Conservation (phyloP, 2,329 filamentous ascomycete species). For the Aspergillus caelatus region DNA sequence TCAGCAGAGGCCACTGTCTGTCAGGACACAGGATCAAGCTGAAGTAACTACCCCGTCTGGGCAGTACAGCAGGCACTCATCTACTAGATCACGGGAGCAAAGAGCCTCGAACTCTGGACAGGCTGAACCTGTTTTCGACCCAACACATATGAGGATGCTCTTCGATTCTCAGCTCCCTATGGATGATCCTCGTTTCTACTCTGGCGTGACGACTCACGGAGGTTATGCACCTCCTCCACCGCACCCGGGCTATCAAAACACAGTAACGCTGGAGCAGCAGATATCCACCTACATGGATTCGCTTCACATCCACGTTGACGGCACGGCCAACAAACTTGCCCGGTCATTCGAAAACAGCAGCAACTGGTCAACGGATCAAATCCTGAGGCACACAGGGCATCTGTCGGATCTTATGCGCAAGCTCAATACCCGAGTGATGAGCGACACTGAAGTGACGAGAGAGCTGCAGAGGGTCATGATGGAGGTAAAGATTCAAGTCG, state of each 20-base stretch:
- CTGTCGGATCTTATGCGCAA: slow-evolving; percentile 19
- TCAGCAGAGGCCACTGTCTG: slow-evolving; percentile 2
- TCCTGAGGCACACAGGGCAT: slow-evolving; percentile 22
- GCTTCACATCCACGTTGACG: slow-evolving; percentile 26
- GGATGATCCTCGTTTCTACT: slow-evolving; percentile 8
- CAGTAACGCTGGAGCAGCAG: slow-evolving; percentile 25
- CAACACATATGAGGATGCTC: background rate
- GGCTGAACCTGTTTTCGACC: background rate
- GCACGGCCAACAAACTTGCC: slow-evolving; percentile 14
- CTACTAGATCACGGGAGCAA: background rate
- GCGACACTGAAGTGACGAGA: slow-evolving; percentile 18
- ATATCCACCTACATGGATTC: slow-evolving; percentile 20
- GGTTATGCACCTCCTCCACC: slow-evolving; percentile 30
- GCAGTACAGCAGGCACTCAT: background rate
- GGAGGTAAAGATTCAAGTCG: slow-evolving; percentile 19
- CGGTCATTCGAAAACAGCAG: slow-evolving; percentile 22
- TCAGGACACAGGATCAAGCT: background rate
- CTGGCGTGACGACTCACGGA: slow-evolving; percentile 23
- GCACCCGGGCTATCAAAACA: slow-evolving; percentile 26
- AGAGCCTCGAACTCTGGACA: background rate
- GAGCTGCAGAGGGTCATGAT: slow-evolving; percentile 14
- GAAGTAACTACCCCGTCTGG: background rate
- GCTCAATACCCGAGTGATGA: slow-evolving; percentile 16
- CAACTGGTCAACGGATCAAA: slow-evolving; percentile 26
- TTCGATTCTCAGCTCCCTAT: background rate